Evolutionary conservation across 148 eudicot genomes (phyloP), one percentile per base, ranked within the genome.

Genomic region (Fallopia convolvulus): DNA sequence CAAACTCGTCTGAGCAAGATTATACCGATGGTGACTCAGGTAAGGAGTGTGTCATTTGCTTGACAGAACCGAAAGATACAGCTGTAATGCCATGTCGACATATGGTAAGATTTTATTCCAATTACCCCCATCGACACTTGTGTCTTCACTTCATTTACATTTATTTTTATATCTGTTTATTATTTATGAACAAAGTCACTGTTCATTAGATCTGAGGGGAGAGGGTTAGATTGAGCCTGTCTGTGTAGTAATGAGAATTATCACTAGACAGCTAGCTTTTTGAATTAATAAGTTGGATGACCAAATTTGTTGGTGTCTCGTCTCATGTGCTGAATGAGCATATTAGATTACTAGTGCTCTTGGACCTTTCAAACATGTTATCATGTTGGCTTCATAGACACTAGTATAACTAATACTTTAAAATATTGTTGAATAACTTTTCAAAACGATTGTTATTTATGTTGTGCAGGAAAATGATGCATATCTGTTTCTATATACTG

Each of bases 21-120:
- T 80, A 84, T 71, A 85, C 77, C 47, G 89, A 91, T 55, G 83
- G 81, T 73, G 93, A 84, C 12, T 86, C 89, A 0, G 97, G 92
- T 11, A 89, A 89, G 83, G 97, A 90, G 66, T 93, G 98, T 74
- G 97, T 93, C 32, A 89, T 93, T 68, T 93, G 98, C 89, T 84
- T 93, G 93, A 87, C 97, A 13, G 97, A 87, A 77, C 91, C 91
- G 13, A 93, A 89, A 84, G 87, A 90, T 80, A 91, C 91, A 40
- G 92, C 94, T 41, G 89, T 90, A 47, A 82, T 93, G 36, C 98
- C 98, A 33, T 93, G 98, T 84, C 83, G 97, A 58, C 98, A 93
- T 87, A 84, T 93, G 97, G 98, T 93, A 83, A 90, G 94, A 74
- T 9, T 73, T 61, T 32, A 58, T 75, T 33, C 50, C 14, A 8